Conservation (phyloP, 192 early-diverging fungal genomes). For the Umbelopsis sp. region DNA sequence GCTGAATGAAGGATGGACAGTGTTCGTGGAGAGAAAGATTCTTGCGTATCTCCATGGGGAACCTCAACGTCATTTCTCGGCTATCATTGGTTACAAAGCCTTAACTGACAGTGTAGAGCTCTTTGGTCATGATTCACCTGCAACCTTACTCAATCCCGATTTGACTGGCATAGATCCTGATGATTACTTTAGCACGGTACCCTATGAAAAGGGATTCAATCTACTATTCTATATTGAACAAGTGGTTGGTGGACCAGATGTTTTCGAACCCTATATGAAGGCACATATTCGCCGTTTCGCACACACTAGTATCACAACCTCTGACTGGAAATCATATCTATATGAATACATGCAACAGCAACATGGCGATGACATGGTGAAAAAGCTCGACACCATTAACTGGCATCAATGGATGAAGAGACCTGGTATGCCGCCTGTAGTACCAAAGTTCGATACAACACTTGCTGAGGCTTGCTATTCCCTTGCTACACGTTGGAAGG, state of each 20-base stretch:
- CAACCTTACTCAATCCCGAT: slow-evolving; percentile 76
- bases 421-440: slow-evolving; percentile 88
- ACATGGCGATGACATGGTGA: slow-evolving; percentile 65
- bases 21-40: slow-evolving; percentile 94
- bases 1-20: slow-evolving; percentile 97
- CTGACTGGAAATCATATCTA: slow-evolving; percentile 85
- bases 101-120: slow-evolving; percentile 71
- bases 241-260: slow-evolving; percentile 77
- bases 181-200: slow-evolving; percentile 76
- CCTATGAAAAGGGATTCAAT: slow-evolving; percentile 97
- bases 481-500: slow-evolving; percentile 78
- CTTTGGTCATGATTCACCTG: slow-evolving; percentile 65
- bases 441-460: slow-evolving; percentile 81
- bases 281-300: slow-evolving; percentile 82
- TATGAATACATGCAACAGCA: slow-evolving; percentile 75
- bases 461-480: slow-evolving; percentile 78
- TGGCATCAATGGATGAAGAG: slow-evolving; percentile 89
- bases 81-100: slow-evolving; percentile 82
- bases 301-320: slow-evolving; percentile 84
- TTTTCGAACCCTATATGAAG: slow-evolving; percentile 87
- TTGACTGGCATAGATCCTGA: slow-evolving; percentile 80
- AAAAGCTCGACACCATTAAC: slow-evolving; percentile 74
- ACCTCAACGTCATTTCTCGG: slow-evolving; percentile 72
- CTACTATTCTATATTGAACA: slow-evolving; percentile 91
- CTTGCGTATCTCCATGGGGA: slow-evolving; percentile 75